Evolutionary conservation across 257 asterid species (phyloP).

Genomic region (Ehretia macrophylla): DNA sequence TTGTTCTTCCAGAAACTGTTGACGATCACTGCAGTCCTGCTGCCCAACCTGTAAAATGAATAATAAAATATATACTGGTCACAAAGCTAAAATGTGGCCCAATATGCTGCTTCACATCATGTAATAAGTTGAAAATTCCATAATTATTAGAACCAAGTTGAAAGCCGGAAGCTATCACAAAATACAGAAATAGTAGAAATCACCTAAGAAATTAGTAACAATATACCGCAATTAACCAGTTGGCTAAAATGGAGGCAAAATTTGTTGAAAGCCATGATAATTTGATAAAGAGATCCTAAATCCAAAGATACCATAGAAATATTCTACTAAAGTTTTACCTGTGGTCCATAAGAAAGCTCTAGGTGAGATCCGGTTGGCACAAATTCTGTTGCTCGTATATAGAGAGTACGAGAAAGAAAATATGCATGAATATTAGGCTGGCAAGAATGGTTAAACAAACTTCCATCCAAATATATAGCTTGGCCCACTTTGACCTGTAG

Average conservation of each 20-base stretch:
- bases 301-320: conserved; percentile 3
- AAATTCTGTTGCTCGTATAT: conserved; percentile 69
- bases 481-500: conserved; percentile 85
- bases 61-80: not conserved
- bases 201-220: too few relatives aligned
- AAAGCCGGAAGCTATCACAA: not conserved
- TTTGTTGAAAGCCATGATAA: too few relatives aligned
- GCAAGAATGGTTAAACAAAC: conserved; percentile 95
- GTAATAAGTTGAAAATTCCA: not conserved
- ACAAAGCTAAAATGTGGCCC: too few relatives aligned
- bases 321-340: conserved; percentile 16
- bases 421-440: conserved; percentile 75
- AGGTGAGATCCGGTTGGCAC: conserved; percentile 56
- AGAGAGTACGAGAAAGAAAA: conserved; percentile 80
- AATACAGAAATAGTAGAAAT: too few relatives aligned
- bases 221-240: too few relatives aligned
- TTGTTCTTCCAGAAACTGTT: conserved; percentile 50
- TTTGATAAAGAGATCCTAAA: not conserved
- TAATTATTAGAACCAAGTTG: not conserved
- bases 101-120: conserved; percentile 7
- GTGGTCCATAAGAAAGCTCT: conserved; percentile 93
- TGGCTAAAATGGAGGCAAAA: too few relatives aligned
- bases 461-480: conserved; percentile 74
- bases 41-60: conserved; percentile 72
- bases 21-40: conserved; percentile 60